Base-by-base conservation (phyloP, 495 filamentous ascomycete genomes). In the Xylaria intraflava region DNA sequence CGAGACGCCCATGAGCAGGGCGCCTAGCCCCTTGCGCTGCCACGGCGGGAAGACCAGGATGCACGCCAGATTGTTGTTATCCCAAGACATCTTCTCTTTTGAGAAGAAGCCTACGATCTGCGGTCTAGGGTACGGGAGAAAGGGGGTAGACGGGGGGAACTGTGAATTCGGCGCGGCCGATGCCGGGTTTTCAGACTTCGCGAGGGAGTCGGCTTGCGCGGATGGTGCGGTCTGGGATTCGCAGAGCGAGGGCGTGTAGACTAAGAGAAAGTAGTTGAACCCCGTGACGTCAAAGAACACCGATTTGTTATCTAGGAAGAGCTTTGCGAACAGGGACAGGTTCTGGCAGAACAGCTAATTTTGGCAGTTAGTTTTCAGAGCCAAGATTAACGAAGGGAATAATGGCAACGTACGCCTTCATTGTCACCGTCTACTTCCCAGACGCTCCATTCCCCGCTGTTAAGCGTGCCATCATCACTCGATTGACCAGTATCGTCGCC, bases 31-130 rank as follows among this genome's bases (percentile, higher is more conserved):
- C 57, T 86, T 89, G 46, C 85, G 82, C 66, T 97, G 93, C 80
- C 91, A 97, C 1, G 93, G 93, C 2, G 94, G 93, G 65, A 99
- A 96, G 10, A 99, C 80, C 22, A 96, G 76, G 54, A 99, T 99
- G 65, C 93, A 99, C 3, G 93, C 93, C 0, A 99, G 80, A 58
- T 97, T 99, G 67, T 97, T 96, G 60, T 93, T 89, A 63, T 99
- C 93, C 93, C 93, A 99, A 3, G 88, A 93, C 70, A 95, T 85
- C 62, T 97, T 97, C 72, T 99, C 93, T 65, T 97, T 97, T 20
- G 87, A 92, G 78, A 95, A 99, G 79, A 95, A 99, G 46, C 94
- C 93, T 7, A 96, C 81, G 27, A 96, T 85, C 44, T 83, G 81
- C 35, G 65, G 61, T 19, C 66, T 66, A 3, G 66, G 3, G 42